phyloP scores from a whole-genome alignment of 371 early-diverging fungal species.

The Entomophthora muscae region DNA sequence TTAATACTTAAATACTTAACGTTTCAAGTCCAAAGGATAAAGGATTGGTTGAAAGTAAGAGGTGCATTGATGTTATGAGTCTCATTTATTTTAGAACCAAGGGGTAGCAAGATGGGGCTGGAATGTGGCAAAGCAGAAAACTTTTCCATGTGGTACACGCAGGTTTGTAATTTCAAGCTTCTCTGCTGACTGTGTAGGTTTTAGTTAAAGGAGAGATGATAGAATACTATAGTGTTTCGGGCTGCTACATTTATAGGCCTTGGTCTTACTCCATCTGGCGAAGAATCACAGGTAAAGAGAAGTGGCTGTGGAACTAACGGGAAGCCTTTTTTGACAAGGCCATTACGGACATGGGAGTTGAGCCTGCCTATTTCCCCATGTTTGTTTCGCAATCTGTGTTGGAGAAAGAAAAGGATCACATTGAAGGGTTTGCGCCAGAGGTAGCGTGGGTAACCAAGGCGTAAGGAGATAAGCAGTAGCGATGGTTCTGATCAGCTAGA shows the following conservation, averaged over 20 bases:
- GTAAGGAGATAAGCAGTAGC: constrained; percentile 18
- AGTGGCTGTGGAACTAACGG: neutral
- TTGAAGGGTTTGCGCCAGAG: constrained; percentile 99
- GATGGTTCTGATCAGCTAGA: constrained; percentile 15
- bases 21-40: too few relatives aligned
- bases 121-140: constrained; percentile 83
- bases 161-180: constrained; percentile 26
- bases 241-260: constrained; percentile 99
- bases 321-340: constrained; percentile 79
- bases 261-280: constrained; percentile 97
- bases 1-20: too few relatives aligned
- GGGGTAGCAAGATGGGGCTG: constrained; percentile 58
- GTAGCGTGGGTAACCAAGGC: constrained; percentile 99
- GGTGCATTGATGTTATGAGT: too few relatives aligned
- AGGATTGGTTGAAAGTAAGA: too few relatives aligned
- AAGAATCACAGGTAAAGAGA: constrained; percentile 59
- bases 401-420: constrained; percentile 97
- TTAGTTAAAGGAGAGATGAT: constrained; percentile 92
- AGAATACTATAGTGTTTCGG: constrained; percentile 98
- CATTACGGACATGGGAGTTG: constrained; percentile 91
- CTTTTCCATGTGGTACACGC: constrained; percentile 88
- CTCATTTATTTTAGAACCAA: neutral
- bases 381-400: constrained; percentile 85
- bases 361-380: constrained; percentile 99
- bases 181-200: constrained; percentile 22